A percentile compares a stretch with the other conserved stretches of the same genome.
These are phyloP conservation scores for Auricularia sp. DNA, from an alignment of 768 basidiomycete species.

Conservation along the genomic window DNA sequence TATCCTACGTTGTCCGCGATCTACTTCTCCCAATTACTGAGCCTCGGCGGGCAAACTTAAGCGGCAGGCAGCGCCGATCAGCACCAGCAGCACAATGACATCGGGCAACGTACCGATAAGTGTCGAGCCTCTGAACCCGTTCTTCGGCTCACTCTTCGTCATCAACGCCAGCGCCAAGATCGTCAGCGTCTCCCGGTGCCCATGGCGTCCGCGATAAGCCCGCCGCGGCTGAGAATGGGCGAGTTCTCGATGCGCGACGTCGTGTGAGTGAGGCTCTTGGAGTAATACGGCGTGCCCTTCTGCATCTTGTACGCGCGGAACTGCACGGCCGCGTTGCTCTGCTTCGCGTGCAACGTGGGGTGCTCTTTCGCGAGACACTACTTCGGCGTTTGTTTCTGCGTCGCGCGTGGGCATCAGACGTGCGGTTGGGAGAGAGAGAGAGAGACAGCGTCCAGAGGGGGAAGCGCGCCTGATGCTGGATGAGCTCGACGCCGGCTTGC, in stretches of 20 bases:
- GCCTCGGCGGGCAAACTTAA: slow-evolving; percentile 77
- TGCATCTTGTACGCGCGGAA: slow-evolving; percentile 73
- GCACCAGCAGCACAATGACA: too few relatives aligned
- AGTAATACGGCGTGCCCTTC: slow-evolving; percentile 48
- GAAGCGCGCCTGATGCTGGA: slow-evolving; percentile 66
- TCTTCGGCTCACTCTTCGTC: slow-evolving; percentile 48
- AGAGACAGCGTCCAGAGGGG: too few relatives aligned
- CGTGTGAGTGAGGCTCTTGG: slow-evolving; percentile 42
- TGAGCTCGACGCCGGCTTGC: slow-evolving; percentile 44
- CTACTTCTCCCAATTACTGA: slow-evolving; percentile 86
- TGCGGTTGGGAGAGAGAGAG: too few relatives aligned
- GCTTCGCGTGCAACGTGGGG: slow-evolving; percentile 58
- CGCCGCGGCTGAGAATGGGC: slow-evolving; percentile 72
- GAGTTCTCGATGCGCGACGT: slow-evolving; percentile 22
- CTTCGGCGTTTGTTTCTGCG: slow-evolving; percentile 73
- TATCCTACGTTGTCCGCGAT: slow-evolving; percentile 64
- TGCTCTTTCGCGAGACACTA: slow-evolving; percentile 82
- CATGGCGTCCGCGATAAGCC: slow-evolving; percentile 86
- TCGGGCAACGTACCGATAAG: slow-evolving; percentile 73
- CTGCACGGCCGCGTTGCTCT: slow-evolving; percentile 67
- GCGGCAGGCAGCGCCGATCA: too few relatives aligned
- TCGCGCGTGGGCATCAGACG: too few relatives aligned
- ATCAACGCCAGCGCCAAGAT: slow-evolving; percentile 75
- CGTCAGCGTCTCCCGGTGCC: slow-evolving; percentile 79
- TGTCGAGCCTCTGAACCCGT: slow-evolving; percentile 41